Evolutionary conservation across 345 rosid species (phyloP).

Genomic region (Capsella bursapastoris): DNA sequence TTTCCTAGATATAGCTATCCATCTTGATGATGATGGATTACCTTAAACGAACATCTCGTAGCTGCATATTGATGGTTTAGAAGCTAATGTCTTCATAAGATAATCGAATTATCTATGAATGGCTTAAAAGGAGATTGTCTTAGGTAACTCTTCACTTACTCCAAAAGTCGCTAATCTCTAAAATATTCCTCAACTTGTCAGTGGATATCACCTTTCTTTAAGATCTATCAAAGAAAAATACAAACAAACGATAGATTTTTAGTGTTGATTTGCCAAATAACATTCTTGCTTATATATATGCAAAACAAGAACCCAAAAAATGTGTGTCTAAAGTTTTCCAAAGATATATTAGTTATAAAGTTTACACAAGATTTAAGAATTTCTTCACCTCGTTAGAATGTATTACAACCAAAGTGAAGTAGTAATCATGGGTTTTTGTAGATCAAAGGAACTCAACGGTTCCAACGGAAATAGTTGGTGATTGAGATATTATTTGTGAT

Average conservation of each 20-base stretch:
- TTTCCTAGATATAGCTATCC: no score
- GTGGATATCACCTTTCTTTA: neutral
- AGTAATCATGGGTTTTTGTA: neutral
- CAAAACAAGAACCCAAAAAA: no score
- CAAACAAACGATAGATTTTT: neutral
- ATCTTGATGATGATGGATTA: no score
- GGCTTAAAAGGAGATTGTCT: constrained; percentile 1
- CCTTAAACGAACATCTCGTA: no score
- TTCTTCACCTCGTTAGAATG: neutral
- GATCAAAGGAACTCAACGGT: neutral
- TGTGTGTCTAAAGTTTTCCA: no score
- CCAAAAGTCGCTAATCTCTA: constrained; percentile 15
- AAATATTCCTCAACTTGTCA: neutral
- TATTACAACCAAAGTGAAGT: no score
- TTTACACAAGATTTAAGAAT: no score
- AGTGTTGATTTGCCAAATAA: neutral
- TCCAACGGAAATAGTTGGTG: constrained; percentile 19
- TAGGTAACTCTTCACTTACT: constrained; percentile 9
- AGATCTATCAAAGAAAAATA: neutral
- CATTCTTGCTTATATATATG: no score
- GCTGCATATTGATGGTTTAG: no score
- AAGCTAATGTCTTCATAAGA: neutral
- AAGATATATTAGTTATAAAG: no score
- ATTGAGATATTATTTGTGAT: constrained; percentile 4
- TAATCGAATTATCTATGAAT: constrained; percentile 1